Percentiles rank a stretch among this genome's conserved stretches.
Evolutionary conservation across 129 eudicot genomes (phyloP).

Genomic region (Escallonia rubra): DNA sequence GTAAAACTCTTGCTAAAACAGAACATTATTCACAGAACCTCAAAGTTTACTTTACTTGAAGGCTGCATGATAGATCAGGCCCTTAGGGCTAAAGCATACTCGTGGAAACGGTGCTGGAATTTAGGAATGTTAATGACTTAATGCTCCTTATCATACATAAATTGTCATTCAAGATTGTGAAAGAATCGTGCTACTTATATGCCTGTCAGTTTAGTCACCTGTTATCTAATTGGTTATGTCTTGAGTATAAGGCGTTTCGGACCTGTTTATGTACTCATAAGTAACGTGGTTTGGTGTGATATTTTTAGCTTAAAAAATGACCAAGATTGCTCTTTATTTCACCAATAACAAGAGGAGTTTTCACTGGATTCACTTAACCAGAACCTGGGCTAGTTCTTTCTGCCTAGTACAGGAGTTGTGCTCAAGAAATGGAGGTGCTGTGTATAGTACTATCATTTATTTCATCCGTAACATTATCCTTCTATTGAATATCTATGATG

Average conservation of each 20-base stretch:
- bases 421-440: constrained; percentile 18
- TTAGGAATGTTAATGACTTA: background rate
- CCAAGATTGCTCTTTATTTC: constrained; percentile 8
- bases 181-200: background rate
- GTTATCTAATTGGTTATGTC: background rate
- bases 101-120: background rate
- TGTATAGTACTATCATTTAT: constrained; percentile 9
- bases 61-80: background rate
- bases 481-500: constrained; percentile 15
- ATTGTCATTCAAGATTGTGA: background rate
- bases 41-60: too few species aligned
- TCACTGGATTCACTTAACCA: constrained; percentile 10
- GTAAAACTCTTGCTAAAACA: too few species aligned
- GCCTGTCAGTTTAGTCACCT: background rate
- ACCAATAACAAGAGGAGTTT: constrained; percentile 7
- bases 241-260: background rate
- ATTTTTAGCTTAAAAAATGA: constrained; percentile 18
- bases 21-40: too few species aligned
- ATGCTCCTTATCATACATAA: background rate
- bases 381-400: constrained; percentile 17
- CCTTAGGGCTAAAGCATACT: background rate
- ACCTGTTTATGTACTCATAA: background rate
- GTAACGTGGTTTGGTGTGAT: constrained; percentile 7
- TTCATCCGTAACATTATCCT: constrained; percentile 8
- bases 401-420: constrained; percentile 16